Evolutionary conservation across 2,329 filamentous ascomycete species (phyloP).

Genomic region (Penicillium fuscoglaucum): DNA sequence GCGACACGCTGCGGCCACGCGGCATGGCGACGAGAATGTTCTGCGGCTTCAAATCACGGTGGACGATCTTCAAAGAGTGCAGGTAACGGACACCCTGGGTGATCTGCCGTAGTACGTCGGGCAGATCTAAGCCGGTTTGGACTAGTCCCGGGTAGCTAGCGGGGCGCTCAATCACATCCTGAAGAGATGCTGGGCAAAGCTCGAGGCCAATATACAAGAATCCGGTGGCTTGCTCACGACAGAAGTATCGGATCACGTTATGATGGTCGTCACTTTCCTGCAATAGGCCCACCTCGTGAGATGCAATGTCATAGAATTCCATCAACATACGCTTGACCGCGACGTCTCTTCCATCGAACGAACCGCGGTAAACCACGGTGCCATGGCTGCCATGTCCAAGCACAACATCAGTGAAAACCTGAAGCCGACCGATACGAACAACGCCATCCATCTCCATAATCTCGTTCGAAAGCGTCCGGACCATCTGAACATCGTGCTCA

Average conservation of each 20-base stretch:
- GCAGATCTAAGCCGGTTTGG: conserved; percentile 66
- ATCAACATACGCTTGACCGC: conserved; percentile 97
- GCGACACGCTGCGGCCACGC: conserved; percentile 52
- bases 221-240: conserved; percentile 80
- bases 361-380: conserved; percentile 94
- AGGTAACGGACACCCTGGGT: conserved; percentile 85
- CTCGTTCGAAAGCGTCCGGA: conserved; percentile 55
- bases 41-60: conserved; percentile 95
- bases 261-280: conserved; percentile 93
- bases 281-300: conserved; percentile 85
- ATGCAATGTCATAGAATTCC: conserved; percentile 92
- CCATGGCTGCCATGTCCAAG: conserved; percentile 84
- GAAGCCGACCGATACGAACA: conserved; percentile 61
- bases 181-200: conserved; percentile 87
- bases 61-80: conserved; percentile 89
- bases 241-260: conserved; percentile 96
- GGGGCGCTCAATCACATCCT: conserved; percentile 82
- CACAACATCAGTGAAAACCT: conserved; percentile 60
- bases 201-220: conserved; percentile 97
- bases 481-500: conserved; percentile 63
- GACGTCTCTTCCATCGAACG: conserved; percentile 87
- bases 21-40: conserved; percentile 83
- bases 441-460: conserved; percentile 60
- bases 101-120: conserved; percentile 81
- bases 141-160: conserved; percentile 67